phyloP scores from a whole-genome alignment of 2,329 filamentous ascomycete species.

The Talaromyces atroroseus region DNA sequence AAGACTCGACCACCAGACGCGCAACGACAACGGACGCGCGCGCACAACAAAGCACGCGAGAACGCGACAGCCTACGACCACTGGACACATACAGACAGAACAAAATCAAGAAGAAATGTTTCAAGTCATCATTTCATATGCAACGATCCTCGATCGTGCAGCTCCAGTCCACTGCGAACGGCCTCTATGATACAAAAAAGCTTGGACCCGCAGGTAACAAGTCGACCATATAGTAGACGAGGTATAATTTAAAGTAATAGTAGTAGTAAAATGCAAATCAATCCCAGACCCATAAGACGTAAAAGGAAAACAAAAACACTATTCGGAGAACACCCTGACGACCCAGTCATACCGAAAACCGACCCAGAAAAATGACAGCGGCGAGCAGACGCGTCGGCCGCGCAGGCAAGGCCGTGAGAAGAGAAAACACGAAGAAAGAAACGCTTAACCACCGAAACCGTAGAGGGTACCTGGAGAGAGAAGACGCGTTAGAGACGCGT shows the following conservation, averaged over 20 bases:
- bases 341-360: constrained; percentile 41
- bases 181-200: constrained; percentile 39
- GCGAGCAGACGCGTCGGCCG: constrained; percentile 21
- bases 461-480: constrained; percentile 57
- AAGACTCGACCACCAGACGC: too few relatives aligned
- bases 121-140: constrained; percentile 9
- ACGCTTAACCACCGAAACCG: constrained; percentile 77
- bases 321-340: constrained; percentile 40
- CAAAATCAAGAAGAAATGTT: too few relatives aligned
- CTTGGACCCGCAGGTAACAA: constrained; percentile 34
- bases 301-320: constrained; percentile 22
- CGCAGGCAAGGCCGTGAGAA: constrained; percentile 29
- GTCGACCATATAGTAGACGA: constrained; percentile 18
- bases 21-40: too few relatives aligned
- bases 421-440: constrained; percentile 21
- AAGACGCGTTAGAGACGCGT: constrained; percentile 12
- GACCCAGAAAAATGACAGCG: constrained; percentile 35
- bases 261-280: constrained; percentile 33
- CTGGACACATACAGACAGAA: too few relatives aligned
- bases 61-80: too few relatives aligned
- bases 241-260: constrained; percentile 27
- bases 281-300: constrained; percentile 41
- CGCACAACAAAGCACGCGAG: too few relatives aligned
- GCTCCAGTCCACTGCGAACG: constrained; percentile 26
- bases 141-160: constrained; percentile 2